Conservation (phyloP, 371 early-diverging fungal species). For the Apophysomyces sp. region DNA sequence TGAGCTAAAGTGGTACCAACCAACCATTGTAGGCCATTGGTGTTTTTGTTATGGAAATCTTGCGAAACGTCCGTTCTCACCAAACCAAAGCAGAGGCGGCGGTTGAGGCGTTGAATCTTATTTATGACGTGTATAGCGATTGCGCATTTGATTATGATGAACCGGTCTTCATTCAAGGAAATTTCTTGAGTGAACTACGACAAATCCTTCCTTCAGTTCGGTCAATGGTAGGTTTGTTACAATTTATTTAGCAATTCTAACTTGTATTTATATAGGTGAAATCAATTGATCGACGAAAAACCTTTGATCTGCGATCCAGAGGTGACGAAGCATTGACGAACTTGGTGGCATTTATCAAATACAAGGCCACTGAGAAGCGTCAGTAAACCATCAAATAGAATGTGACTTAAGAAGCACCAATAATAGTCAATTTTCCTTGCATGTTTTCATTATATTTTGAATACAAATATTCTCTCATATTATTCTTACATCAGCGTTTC, state of each 20-base stretch:
- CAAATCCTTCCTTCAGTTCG: constrained; percentile 47
- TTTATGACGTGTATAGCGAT: constrained; percentile 90
- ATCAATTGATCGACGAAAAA: constrained; percentile 72
- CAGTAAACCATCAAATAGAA: constrained; percentile 6
- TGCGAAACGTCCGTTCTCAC: constrained; percentile 33
- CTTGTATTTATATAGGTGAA: constrained; percentile 45
- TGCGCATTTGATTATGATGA: constrained; percentile 80
- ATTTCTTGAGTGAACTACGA: constrained; percentile 60
- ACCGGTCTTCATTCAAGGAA: constrained; percentile 78
- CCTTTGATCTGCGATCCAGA: constrained; percentile 68
- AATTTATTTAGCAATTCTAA: background rate
- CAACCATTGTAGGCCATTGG: constrained; percentile 30
- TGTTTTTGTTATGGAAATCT: constrained; percentile 27
- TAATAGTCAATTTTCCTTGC: background rate
- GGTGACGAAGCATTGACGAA: constrained; percentile 84
- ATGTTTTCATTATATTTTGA: background rate
- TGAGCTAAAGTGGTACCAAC: background rate
- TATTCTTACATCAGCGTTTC: background rate
- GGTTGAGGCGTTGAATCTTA: constrained; percentile 78
- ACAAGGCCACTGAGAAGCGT: constrained; percentile 62
- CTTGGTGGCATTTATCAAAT: constrained; percentile 80
- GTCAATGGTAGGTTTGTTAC: constrained; percentile 38
- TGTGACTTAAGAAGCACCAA: background rate
- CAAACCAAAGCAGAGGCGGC: constrained; percentile 53
- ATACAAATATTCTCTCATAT: background rate